phyloP scores from a whole-genome alignment of 345 rosid species.

The Raphanus sativus region DNA sequence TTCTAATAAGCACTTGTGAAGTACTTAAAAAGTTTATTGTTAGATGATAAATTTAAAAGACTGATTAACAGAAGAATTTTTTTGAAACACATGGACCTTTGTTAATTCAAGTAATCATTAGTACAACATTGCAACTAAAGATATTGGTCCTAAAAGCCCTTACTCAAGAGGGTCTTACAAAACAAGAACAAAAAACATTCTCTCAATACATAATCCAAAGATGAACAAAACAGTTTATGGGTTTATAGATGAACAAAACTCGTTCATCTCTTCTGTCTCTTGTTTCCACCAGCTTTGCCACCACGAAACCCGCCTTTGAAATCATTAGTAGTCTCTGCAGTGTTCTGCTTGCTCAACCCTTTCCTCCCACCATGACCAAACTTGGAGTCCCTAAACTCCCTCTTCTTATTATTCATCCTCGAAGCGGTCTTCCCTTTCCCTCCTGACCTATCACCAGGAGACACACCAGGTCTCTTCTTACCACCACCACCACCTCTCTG shows the following conservation, averaged over 20 bases:
- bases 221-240: slow-evolving; percentile 11
- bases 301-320: slow-evolving; percentile 37
- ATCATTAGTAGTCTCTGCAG: slow-evolving; percentile 51
- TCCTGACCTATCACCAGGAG: slow-evolving; percentile 65
- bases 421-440: slow-evolving; percentile 46
- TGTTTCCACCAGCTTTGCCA: slow-evolving; percentile 46
- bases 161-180: not conserved
- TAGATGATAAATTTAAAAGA: not conserved
- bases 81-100: slow-evolving; percentile 8
- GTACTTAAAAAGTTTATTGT: not conserved
- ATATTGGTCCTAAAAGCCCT: slow-evolving; percentile 18
- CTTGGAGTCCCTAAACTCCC: slow-evolving; percentile 51
- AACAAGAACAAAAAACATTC: slow-evolving; percentile 6
- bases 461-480: slow-evolving; percentile 65
- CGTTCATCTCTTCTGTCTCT: slow-evolving; percentile 51
- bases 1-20: not conserved
- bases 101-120: slow-evolving; percentile 29
- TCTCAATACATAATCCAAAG: slow-evolving; percentile 11
- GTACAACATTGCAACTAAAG: slow-evolving; percentile 29
- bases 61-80: not conserved
- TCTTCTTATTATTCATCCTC: slow-evolving; percentile 41
- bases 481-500: slow-evolving; percentile 51
- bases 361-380: slow-evolving; percentile 70
- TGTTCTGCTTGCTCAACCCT: slow-evolving; percentile 63
- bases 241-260: slow-evolving; percentile 26